Conservation (phyloP, 495 filamentous ascomycete species). For the Podospora australis region DNA sequence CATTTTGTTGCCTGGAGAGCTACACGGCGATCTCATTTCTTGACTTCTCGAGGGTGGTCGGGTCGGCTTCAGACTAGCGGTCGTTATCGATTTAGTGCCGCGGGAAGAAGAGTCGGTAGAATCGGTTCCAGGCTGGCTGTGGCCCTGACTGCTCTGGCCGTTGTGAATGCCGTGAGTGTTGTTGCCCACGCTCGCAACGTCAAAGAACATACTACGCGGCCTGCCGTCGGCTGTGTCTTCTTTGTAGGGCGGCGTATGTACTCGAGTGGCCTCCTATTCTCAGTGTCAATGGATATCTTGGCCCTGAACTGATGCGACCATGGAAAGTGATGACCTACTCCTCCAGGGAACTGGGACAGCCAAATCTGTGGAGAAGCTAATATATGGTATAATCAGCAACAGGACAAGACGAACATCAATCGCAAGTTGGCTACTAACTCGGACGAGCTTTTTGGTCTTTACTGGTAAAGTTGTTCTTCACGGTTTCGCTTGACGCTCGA, state of each 20-base stretch:
- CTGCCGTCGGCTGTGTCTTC: constrained; percentile 23
- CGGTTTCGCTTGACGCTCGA: background rate
- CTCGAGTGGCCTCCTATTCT: constrained; percentile 39
- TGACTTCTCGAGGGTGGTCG: background rate
- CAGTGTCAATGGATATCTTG: constrained; percentile 1
- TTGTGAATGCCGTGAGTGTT: background rate
- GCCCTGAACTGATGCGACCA: background rate
- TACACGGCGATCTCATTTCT: background rate
- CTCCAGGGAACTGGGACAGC: constrained; percentile 18
- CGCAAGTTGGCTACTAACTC: background rate
- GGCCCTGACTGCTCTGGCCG: background rate
- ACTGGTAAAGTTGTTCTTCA: background rate
- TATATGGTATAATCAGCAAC: too few relatives aligned
- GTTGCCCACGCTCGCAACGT: constrained; percentile 24
- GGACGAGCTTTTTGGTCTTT: background rate
- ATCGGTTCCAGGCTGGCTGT: background rate
- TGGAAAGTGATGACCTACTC: constrained; percentile 6
- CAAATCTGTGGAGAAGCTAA: constrained; percentile 3
- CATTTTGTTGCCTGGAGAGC: too few relatives aligned
- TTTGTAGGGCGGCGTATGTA: constrained; percentile 42
- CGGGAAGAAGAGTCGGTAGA: constrained; percentile 10
- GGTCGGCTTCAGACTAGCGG: too few relatives aligned
- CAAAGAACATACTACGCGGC: constrained; percentile 44
- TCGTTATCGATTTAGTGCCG: background rate
- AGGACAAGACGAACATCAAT: too few relatives aligned